These are phyloP conservation scores for Erodium moschatum DNA, from an alignment of 441 rosid genomes.

Conservation along the genomic window DNA sequence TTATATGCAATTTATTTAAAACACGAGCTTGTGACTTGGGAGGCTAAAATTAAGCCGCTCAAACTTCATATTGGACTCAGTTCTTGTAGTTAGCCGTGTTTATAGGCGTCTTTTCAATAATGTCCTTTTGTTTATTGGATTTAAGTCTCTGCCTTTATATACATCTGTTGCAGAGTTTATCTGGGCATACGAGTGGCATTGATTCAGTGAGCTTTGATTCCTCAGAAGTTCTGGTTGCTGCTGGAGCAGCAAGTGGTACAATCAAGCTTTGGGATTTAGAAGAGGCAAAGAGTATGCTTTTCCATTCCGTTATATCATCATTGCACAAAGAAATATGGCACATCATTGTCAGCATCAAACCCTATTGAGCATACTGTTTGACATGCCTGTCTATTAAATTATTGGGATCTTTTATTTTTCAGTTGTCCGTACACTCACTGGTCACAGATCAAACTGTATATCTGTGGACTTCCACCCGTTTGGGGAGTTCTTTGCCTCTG, in stretches of 20 bases:
- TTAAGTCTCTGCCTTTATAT: not conserved
- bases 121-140: not conserved
- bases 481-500: constrained; percentile 98
- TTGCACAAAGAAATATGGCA: not conserved
- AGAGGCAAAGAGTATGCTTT: constrained; percentile 82
- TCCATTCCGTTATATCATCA: constrained; percentile 10
- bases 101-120: not conserved
- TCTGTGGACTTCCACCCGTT: constrained; percentile 96
- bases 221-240: constrained; percentile 84
- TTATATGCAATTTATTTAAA: not conserved
- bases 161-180: constrained; percentile 58
- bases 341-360: not conserved
- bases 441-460: constrained; percentile 94
- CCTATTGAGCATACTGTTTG: not conserved
- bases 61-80: not conserved
- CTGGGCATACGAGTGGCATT: constrained; percentile 89
- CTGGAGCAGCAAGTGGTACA: constrained; percentile 97
- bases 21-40: not conserved
- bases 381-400: not conserved
- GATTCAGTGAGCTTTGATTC: constrained; percentile 96
- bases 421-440: constrained; percentile 90
- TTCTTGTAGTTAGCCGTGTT: not conserved
- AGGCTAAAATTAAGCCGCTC: not conserved
- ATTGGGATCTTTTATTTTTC: constrained; percentile 17
- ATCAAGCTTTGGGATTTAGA: constrained; percentile 98